Evolutionary conservation across 2,329 filamentous ascomycete genomes (phyloP), one percentile per base, ranked within the genome.

Genomic region (Phaeosphaeriaceae sp.): DNA sequence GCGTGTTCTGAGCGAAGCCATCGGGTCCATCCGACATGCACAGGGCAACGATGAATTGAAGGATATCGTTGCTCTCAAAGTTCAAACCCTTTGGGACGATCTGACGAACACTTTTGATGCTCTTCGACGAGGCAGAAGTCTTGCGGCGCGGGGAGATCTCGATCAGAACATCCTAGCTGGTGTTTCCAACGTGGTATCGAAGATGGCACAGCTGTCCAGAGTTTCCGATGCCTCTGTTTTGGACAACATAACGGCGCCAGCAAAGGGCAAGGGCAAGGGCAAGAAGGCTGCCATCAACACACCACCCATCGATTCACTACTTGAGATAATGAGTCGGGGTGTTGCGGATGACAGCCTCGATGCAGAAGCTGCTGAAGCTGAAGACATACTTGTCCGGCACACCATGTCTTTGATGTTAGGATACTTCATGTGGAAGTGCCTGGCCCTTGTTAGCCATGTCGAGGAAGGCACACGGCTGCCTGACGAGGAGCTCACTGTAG

Each of bases 351-450:
- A 86, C 52, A 88, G 89, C 53, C 81, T 88, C 2, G 87, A 92
- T 54, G 86, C 89, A 45, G 89, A 90, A 15, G 84, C 89, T 24
- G 90, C 93, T 62, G 88, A 88, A 45, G 81, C 91, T 13, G 94
- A 98, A 76, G 91, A 95, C 65, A 88, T 91, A 63, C 83, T 95
- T 45, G 88, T 92, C 7, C 83, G 87, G 1, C 90, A 89, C 67
- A 89, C 92, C 27, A 90, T 96, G 69, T 90, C 91, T 64, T 85
- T 89, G 1, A 84, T 90, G 51, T 84, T 93, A 48, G 92, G 96
- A 78, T 98, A 97, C 79, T 96, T 97, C 74, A 92, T 96, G 88
- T 99, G 95, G 95, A 94, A 95, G 73, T 85, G 90, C 21, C 86
- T 87, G 53, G 82, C 84, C 42, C 72, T 79, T 48, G 70, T 73